These are phyloP conservation scores for Abortiporus biennis DNA, from an alignment of 1,284 basidiomycete species.

Conservation along the genomic window DNA sequence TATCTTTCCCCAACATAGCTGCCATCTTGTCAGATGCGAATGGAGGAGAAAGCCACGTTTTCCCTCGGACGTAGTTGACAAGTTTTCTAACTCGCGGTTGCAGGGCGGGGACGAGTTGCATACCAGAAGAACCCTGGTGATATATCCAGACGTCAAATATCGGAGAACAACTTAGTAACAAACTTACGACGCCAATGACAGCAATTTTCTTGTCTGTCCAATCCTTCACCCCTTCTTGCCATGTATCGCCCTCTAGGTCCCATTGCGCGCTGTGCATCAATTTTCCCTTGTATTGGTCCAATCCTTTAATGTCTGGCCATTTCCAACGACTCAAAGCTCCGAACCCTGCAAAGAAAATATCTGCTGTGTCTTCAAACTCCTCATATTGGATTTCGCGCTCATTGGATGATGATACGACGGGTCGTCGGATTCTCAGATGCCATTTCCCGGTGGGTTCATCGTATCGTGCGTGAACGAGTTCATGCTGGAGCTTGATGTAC, in stretches of 20 bases:
- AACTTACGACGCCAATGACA: conserved; percentile 53
- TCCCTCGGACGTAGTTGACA: conserved; percentile 53
- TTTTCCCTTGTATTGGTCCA: conserved; percentile 11
- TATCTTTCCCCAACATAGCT: conserved; percentile 31
- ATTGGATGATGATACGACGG: neutral
- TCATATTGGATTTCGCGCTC: conserved; percentile 5
- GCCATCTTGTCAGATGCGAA: conserved; percentile 37
- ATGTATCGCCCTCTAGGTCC: conserved; percentile 38
- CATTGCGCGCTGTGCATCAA: conserved; percentile 41
- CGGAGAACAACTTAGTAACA: neutral
- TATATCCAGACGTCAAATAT: neutral
- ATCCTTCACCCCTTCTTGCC: conserved; percentile 40
- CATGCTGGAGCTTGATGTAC: conserved; percentile 46
- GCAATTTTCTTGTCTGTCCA: conserved; percentile 53
- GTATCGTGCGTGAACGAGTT: conserved; percentile 41
- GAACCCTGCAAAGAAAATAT: conserved; percentile 12
- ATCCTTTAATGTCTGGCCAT: conserved; percentile 15
- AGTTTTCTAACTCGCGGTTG: conserved; percentile 47
- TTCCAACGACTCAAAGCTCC: conserved; percentile 12
- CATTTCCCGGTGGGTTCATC: conserved; percentile 44
- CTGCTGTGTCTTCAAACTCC: conserved; percentile 14
- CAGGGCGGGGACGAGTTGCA: conserved; percentile 56
- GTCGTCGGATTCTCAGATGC: conserved; percentile 36
- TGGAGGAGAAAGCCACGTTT: conserved; percentile 53
- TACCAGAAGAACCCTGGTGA: conserved; percentile 65